A percentile compares a stretch with the other conserved stretches of the same genome.
Evolutionary conservation across 495 filamentous ascomycete genomes (phyloP).

Genomic region (Bathelium albidoporum): DNA sequence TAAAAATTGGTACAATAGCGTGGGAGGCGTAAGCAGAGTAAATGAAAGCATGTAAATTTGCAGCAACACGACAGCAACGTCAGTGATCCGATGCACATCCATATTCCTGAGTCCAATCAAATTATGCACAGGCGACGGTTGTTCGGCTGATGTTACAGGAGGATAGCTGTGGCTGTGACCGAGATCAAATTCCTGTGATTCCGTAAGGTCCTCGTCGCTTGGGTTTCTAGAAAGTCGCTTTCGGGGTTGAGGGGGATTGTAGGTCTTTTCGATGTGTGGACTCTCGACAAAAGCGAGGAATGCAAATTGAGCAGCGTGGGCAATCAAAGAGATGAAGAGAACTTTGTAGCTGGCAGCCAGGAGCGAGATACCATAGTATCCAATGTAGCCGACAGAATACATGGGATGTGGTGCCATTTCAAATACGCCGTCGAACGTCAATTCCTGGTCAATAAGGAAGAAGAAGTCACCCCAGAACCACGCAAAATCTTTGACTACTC

Average conservation of each 20-base stretch:
- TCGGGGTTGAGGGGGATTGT: slow-evolving; percentile 72
- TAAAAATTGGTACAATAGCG: slow-evolving; percentile 56
- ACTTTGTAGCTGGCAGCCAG: slow-evolving; percentile 97
- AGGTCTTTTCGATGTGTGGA: slow-evolving; percentile 96
- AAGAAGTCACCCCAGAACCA: slow-evolving; percentile 99
- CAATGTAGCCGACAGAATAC: slow-evolving; percentile 97
- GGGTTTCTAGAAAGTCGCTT: slow-evolving; percentile 16
- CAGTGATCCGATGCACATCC: slow-evolving; percentile 77
- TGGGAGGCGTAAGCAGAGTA: slow-evolving; percentile 67
- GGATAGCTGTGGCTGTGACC: slow-evolving; percentile 14
- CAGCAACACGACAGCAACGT: slow-evolving; percentile 67
- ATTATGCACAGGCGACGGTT: slow-evolving; percentile 65
- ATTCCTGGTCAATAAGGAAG: slow-evolving; percentile 30
- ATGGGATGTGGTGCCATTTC: slow-evolving; percentile 99
- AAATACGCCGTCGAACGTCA: slow-evolving; percentile 49
- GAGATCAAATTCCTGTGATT: not conserved
- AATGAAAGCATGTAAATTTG: slow-evolving; percentile 61
- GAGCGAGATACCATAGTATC: slow-evolving; percentile 97
- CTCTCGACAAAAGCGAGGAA: slow-evolving; percentile 88
- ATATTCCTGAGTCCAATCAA: slow-evolving; percentile 71
- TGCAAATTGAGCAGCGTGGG: slow-evolving; percentile 87
- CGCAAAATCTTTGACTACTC: slow-evolving; percentile 98
- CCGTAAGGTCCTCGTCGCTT: slow-evolving; percentile 8
- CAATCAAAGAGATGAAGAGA: slow-evolving; percentile 87
- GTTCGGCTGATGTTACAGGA: slow-evolving; percentile 25